Base-by-base conservation (phyloP, 768 basidiomycete genomes). In the Suillus clintonianus region DNA sequence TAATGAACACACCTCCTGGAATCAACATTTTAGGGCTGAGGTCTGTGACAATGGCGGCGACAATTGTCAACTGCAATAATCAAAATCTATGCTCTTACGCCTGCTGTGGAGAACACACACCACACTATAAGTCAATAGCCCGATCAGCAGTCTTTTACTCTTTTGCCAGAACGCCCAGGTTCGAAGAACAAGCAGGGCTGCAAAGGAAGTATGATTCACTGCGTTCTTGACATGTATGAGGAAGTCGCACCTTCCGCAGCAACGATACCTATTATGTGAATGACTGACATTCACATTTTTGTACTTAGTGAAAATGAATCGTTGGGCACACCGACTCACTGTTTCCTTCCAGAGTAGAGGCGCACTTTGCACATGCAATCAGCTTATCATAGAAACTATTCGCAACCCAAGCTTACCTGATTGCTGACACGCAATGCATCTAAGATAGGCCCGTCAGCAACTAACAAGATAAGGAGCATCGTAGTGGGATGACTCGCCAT, bases 111-210 rank as follows among this genome's bases (percentile, higher is more conserved):
- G 24, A n/a, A 24, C 11, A 59, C 63, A 39, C 32, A 72, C 70
- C 4, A 4, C 9, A 48, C 22, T 57, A 4, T 67, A 72, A 24
- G 22, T 4, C 22, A 45, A 13, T 37, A 72, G 68, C 11, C 65
- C 64, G n/a, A 55, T 67, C 34, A 63, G 36, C 3, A 70, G 22
- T 15, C 50, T 30, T 42, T 54, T 70, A 39, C 66, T 37, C 13
- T 65, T 48, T 27, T 69, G 51, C 69, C 69, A 70, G 22, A 67
- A 71, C 0, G 70, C 70, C 34, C 64, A 67, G n/a, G 69, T 71
- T 51, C 65, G 64, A 17, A 70, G 27, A 55, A 64, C 3, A 1
- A 70, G 59, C 37, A 70, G 61, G 36, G 43, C 70, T 71, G 47
- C 10, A 17, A 3, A 41, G 24, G 24, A 37, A 27, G 51, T 27